phyloP scores from a whole-genome alignment of 2,329 filamentous ascomycete species.

The Ceratocystis smalleyi region DNA sequence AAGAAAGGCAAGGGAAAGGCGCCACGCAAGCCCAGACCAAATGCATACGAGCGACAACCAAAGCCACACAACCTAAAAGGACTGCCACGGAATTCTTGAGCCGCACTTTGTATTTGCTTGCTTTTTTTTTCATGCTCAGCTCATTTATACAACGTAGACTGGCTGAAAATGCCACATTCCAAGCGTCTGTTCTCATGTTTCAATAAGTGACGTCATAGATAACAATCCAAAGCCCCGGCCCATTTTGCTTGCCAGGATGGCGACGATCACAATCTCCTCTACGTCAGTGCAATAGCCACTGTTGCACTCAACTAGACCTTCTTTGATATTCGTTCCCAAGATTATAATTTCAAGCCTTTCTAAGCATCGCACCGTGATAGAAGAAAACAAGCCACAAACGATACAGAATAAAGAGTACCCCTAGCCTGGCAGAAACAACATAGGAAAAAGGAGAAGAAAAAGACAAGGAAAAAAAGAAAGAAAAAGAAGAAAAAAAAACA shows the following conservation, averaged over 20 bases:
- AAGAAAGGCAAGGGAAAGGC: slow-evolving; percentile 27
- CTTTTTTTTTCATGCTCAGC: background rate
- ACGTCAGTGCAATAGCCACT: background rate
- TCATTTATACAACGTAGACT: background rate
- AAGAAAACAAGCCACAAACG: background rate
- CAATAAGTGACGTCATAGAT: no score
- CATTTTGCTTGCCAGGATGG: no score
- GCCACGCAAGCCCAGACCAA: slow-evolving; percentile 47
- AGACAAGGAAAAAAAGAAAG: background rate
- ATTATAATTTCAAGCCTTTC: background rate
- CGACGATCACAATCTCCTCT: no score
- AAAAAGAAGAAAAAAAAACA: background rate
- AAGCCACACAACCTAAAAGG: slow-evolving; percentile 13
- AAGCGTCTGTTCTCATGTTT: no score
- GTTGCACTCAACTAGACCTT: background rate
- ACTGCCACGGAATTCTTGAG: background rate
- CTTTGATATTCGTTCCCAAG: background rate
- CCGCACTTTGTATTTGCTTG: background rate
- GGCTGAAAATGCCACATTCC: no score
- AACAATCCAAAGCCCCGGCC: no score
- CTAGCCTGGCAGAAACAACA: background rate
- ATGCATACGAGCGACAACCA: slow-evolving; percentile 64
- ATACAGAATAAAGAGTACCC: background rate
- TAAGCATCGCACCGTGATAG: background rate
- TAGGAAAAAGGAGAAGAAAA: background rate